Conservation (phyloP, 257 asterid species). For the Hygrophila difformis region DNA sequence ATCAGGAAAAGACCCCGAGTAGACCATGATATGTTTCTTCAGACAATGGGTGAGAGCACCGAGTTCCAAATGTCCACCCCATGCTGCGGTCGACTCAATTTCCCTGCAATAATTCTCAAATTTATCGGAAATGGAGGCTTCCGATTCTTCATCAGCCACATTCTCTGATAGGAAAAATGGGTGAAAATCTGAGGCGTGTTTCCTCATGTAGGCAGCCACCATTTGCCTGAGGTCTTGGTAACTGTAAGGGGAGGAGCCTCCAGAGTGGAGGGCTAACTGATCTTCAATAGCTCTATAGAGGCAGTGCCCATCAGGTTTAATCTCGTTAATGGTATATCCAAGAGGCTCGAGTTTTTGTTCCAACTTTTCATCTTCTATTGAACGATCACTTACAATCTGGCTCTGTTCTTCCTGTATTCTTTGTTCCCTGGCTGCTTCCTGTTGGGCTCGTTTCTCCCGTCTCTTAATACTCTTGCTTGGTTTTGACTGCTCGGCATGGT, state of each 20-base stretch:
- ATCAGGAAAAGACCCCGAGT: conserved; percentile 90
- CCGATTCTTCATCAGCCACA: conserved; percentile 36
- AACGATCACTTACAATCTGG: conserved; percentile 56
- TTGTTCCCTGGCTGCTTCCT: conserved; percentile 92
- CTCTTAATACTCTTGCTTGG: conserved; percentile 67
- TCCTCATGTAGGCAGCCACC: conserved; percentile 86
- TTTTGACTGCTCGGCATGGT: conserved; percentile 50
- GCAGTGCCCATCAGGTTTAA: conserved; percentile 95
- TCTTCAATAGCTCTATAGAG: conserved; percentile 93
- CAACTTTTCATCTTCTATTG: conserved; percentile 52
- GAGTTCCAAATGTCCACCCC: conserved; percentile 98
- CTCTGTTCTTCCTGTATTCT: conserved; percentile 89
- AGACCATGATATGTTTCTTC: conserved; percentile 70
- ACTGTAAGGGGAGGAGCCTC: conserved; percentile 61
- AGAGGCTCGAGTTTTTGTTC: conserved; percentile 71
- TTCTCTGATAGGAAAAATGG: conserved; percentile 79
- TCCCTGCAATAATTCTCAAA: conserved; percentile 82
- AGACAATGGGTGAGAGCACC: conserved; percentile 87
- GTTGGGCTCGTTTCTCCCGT: conserved; percentile 81
- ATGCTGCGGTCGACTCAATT: conserved; percentile 81
- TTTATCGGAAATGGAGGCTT: conserved; percentile 39
- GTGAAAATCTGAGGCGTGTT: conserved; percentile 53
- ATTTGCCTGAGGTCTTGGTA: conserved; percentile 69
- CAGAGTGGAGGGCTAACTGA: conserved; percentile 50
- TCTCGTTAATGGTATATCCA: conserved; percentile 68